Evolutionary conservation across 768 basidiomycete genomes (phyloP), one percentile per base, ranked within the genome.

Genomic region (Collybia sp.): DNA sequence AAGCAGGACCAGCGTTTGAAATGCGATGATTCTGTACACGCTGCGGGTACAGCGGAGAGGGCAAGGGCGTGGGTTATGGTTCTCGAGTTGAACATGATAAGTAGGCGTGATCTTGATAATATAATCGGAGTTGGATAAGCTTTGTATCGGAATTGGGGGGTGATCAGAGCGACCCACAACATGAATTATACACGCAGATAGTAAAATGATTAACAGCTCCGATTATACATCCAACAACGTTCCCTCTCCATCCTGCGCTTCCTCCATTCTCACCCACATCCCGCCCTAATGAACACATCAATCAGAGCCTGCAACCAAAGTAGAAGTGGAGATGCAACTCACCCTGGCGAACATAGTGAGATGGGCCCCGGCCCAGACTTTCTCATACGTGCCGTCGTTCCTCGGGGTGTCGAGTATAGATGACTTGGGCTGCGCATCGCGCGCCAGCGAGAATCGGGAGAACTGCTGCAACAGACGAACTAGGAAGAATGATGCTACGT

Each of bases 401-500:
- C 59, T 38, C 11, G 66, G 68, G 78, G 80, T 83, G 9, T 67
- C 63, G 2, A 56, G 34, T 1, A 77, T 79, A 9, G 77, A 75
- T 6, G 60, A 64, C 2, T 71, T 66, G 11, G 73, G 74, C 43
- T 72, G 67, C 0, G 79, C 70, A 2, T 70, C 69, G 10, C 64
- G 60, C 19, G 72, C 76, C 10, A 83, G 65, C 3, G 63, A 58
- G 36, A 85, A 62, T 0, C 67, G 66, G 0, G 67, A 65, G 60
- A 84, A 84, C 32, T 64, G 66, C 55, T 85, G 83, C 13, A 85
- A 61, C 18, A 85, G 67, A 2, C 80, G 72, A 44, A 85, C 71
- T 41, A 85, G 58, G 57, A 83, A 69, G 63, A 82, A 83, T 1
- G 82, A 83, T 61, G 79, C 76, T 50, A 78, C 78, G 49, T 79